Conservation (phyloP, 1,284 basidiomycete genomes). For the Amylostereum areolatum region DNA sequence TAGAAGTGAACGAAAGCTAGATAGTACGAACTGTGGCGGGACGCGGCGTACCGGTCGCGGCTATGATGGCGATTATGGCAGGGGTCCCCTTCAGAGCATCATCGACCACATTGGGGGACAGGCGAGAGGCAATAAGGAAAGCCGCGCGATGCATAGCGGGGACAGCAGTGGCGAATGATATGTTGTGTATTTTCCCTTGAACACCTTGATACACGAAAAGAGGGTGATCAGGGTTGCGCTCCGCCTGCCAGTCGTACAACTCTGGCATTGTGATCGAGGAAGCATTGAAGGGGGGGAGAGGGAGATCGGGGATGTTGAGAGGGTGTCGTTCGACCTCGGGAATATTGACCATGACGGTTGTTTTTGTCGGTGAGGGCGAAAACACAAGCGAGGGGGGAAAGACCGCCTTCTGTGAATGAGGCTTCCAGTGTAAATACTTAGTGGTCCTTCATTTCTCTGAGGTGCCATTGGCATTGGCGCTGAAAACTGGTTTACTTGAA, state of each 20-base stretch:
- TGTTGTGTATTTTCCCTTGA: conserved; percentile 9
- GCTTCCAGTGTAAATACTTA: too few species aligned
- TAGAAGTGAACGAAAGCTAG: not conserved
- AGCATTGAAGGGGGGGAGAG: too few species aligned
- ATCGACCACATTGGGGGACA: conserved; percentile 4
- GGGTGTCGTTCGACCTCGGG: too few species aligned
- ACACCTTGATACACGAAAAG: conserved; percentile 21
- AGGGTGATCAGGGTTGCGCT: conserved; percentile 20
- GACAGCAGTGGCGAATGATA: conserved; percentile 18
- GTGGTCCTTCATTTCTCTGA: too few species aligned
- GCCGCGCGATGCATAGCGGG: conserved; percentile 20
- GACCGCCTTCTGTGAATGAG: too few species aligned
- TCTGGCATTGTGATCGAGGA: too few species aligned
- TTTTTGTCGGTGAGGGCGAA: too few species aligned
- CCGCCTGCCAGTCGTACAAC: conserved; percentile 19
- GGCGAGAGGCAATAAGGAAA: conserved; percentile 10
- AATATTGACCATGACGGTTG: too few species aligned
- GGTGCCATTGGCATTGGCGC: too few species aligned
- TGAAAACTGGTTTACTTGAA: too few species aligned
- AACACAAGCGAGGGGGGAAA: too few species aligned
- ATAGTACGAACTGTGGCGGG: not conserved
- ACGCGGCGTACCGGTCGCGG: conserved; percentile 15
- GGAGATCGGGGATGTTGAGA: too few species aligned
- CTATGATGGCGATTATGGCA: conserved; percentile 15
- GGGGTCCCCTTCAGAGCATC: conserved; percentile 6